Evolutionary conservation across 2,329 filamentous ascomycete species (phyloP).

Genomic region (Beauveria brongniartii): DNA sequence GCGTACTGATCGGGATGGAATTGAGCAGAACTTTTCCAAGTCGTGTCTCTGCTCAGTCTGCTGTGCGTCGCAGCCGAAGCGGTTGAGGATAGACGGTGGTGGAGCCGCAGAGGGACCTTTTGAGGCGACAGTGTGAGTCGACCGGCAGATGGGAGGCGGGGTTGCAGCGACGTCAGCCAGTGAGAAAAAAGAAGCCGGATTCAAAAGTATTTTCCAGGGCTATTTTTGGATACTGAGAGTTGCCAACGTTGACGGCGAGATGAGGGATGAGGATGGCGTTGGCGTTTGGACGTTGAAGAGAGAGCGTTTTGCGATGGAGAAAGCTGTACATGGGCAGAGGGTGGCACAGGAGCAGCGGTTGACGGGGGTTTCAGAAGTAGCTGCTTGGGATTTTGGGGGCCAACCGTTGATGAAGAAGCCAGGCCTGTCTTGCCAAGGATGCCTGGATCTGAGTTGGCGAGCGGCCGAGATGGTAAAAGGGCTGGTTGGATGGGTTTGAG

Average conservation of each 20-base stretch:
- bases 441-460: constrained; percentile 8
- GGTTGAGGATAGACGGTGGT: constrained; percentile 7
- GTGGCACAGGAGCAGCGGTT: not conserved
- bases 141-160: constrained; percentile 4
- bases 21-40: not conserved
- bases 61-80: not conserved
- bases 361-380: not conserved
- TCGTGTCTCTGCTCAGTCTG: not conserved
- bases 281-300: not conserved
- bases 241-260: not conserved
- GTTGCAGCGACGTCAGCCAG: not conserved
- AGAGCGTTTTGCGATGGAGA: not conserved
- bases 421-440: constrained; percentile 1
- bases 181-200: not conserved
- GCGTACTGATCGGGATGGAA: not conserved
- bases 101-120: constrained; percentile 5
- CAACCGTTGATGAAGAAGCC: not conserved
- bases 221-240: not conserved
- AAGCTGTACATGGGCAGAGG: not conserved
- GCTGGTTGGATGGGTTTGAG: not conserved
- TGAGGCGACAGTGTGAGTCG: not conserved
- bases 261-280: not conserved
- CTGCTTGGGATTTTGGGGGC: not conserved
- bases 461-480: constrained; percentile 4
- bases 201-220: not conserved